Conservation (phyloP, 169 alveolate genomes). For the Plasmodium fragile region DNA sequence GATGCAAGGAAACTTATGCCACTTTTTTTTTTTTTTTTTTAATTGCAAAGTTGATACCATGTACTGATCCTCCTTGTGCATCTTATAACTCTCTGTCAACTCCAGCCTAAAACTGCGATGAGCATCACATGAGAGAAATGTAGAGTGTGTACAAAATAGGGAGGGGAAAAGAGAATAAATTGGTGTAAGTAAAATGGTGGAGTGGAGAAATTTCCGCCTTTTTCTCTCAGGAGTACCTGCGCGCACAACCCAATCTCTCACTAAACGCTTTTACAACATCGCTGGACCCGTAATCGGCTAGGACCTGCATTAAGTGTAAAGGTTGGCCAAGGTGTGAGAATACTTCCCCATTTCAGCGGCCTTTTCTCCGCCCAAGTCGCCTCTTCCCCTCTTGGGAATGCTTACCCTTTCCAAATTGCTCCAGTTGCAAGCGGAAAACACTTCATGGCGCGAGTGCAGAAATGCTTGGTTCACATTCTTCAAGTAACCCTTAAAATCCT, state of each 20-base stretch:
- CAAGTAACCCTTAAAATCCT: slow-evolving; percentile 14
- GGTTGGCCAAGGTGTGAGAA: background rate
- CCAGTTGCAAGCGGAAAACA: slow-evolving; percentile 16
- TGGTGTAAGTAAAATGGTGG: background rate
- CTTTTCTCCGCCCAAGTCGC: background rate
- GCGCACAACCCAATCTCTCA: slow-evolving; percentile 31
- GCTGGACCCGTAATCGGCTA: slow-evolving; percentile 37
- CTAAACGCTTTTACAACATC: slow-evolving; percentile 22
- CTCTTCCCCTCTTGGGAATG: background rate
- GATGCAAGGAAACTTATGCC: background rate
- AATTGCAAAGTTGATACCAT: slow-evolving; percentile 15
- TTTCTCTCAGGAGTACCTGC: slow-evolving; percentile 10
- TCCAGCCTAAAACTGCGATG: slow-evolving; percentile 47
- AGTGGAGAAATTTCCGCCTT: slow-evolving; percentile 6
- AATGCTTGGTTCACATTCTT: slow-evolving; percentile 24
- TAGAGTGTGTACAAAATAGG: background rate
- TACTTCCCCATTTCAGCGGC: background rate
- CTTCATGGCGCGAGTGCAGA: slow-evolving; percentile 31
- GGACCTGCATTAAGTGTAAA: slow-evolving; percentile 38
- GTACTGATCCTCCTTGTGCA: slow-evolving; percentile 64
- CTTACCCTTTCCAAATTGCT: slow-evolving; percentile 44
- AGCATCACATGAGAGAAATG: background rate
- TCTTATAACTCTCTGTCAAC: slow-evolving; percentile 53
- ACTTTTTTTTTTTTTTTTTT: background rate
- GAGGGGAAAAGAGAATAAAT: background rate